Base-by-base conservation (phyloP, 2,329 filamentous ascomycete genomes). In the Penicillium sp. region DNA sequence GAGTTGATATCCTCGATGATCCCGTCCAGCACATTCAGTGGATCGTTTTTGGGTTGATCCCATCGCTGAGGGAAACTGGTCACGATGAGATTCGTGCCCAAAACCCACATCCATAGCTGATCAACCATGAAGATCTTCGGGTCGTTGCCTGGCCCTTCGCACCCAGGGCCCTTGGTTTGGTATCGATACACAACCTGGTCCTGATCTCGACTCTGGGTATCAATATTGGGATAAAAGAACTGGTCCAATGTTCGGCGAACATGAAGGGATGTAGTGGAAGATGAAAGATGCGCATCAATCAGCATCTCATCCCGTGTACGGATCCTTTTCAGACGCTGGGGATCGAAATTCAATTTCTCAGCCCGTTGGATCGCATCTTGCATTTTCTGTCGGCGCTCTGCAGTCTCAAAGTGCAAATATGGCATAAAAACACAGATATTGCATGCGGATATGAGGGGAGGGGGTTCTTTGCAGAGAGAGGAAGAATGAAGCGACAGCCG, bases 61-160 rank as follows among this genome's bases (percentile, higher is more conserved):
- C 73, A 76, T 37, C 74, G 69, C 35, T 75, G 73, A 1, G 74
- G 68, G 37, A 75, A 75, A 21, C 72, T 72, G 7, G 73, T 76
- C 14, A 89, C 79, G 19, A 89, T 80, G 16, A 88, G 72, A 56
- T 87, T 85, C 77, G 57, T 82, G 75, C 72, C 74, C 1, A 88
- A 66, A 3, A 87, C 78, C 83, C 85, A 88, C 67, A 88, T 81
- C 86, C 86, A 89, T 1, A 89, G 74, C 63, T 89, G 86, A 67
- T 89, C 86, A 0, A 89, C 86, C 85, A 88, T 88, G 68, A 87
- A 87, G 3, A 88, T 81, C 59, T 87, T 87, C 1, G 79, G 78
- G 54, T 85, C 82, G 3, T 58, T 61, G 3, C 54, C 61, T 2
- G 72, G 73, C 69, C 67, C 66, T 16, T 67, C 69, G 19, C 63